Conservation (phyloP, 1,139 yeast genomes). For the Candida pseudocylindracea region DNA sequence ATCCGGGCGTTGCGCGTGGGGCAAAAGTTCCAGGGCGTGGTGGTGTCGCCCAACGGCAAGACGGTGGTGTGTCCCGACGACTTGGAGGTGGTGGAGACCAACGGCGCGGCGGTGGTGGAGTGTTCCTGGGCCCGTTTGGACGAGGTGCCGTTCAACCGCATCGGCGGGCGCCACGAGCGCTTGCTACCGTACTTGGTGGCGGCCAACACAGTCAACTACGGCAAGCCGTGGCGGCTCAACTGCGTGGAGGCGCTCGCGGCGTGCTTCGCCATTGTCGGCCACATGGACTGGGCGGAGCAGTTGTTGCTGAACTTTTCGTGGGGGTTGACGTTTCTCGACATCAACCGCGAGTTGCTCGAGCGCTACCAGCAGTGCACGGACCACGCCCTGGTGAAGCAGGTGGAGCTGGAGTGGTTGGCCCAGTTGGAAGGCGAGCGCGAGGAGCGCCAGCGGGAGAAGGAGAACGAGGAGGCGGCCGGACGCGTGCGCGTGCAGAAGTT, state of each 20-base stretch:
- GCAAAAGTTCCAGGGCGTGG: conserved; percentile 76
- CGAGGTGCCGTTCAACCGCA: conserved; percentile 81
- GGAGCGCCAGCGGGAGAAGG: conserved; percentile 32
- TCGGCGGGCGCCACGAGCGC: conserved; percentile 82
- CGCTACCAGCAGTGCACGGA: conserved; percentile 67
- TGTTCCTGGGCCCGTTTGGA: conserved; percentile 97
- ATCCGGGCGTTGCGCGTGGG: conserved; percentile 67
- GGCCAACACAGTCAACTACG: conserved; percentile 93
- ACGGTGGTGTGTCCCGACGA: conserved; percentile 86
- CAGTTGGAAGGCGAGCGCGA: conserved; percentile 34
- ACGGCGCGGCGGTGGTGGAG: conserved; percentile 93
- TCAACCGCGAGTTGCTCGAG: conserved; percentile 59
- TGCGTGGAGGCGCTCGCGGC: conserved; percentile 98
- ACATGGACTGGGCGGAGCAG: conserved; percentile 67
- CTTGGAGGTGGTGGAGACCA: conserved; percentile 44
- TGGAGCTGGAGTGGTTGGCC: conserved; percentile 59
- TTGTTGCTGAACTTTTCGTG: conserved; percentile 68
- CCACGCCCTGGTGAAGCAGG: conserved; percentile 45
- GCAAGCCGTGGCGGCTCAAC: conserved; percentile 87
- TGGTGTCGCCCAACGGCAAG: conserved; percentile 86
- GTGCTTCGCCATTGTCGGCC: conserved; percentile 88
- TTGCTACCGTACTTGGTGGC: conserved; percentile 83
- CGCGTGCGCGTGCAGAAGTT: conserved; percentile 29
- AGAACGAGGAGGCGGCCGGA: conserved; percentile 37
- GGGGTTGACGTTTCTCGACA: conserved; percentile 73